Evolutionary conservation across 129 eudicot genomes (phyloP).

Genomic region (Centaurea solstitialis): DNA sequence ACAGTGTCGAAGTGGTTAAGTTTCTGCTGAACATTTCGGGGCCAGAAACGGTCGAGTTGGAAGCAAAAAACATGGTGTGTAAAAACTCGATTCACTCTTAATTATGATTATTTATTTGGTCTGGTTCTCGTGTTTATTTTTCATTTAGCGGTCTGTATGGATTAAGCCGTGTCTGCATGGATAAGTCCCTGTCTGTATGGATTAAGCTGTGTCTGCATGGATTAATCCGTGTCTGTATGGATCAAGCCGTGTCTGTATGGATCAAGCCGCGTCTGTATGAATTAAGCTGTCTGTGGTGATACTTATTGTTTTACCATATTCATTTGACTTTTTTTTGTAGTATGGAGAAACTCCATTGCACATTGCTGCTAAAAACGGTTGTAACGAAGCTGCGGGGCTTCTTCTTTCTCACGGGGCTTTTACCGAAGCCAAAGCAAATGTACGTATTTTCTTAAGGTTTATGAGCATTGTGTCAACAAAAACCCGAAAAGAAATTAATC

Average conservation of each 20-base stretch:
- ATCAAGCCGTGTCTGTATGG: neutral
- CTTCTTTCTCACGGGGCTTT: slow-evolving; percentile 89
- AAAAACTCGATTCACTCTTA: neutral
- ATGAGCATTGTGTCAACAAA: slow-evolving; percentile 18
- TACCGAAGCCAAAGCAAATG: slow-evolving; percentile 96
- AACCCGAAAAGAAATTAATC: neutral
- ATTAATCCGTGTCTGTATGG: neutral
- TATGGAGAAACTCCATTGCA: slow-evolving; percentile 96
- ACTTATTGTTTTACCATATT: neutral
- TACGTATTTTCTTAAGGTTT: slow-evolving; percentile 6
- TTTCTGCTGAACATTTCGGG: slow-evolving; percentile 70
- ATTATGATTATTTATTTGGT: neutral
- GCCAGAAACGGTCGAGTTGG: slow-evolving; percentile 78
- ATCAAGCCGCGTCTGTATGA: neutral
- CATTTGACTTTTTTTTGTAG: slow-evolving; percentile 44
- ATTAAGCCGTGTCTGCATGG: too few relatives aligned
- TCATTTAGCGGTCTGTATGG: slow-evolving; percentile 11
- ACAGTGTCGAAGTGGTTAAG: slow-evolving; percentile 72
- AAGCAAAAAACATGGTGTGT: slow-evolving; percentile 92
- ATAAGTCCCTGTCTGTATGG: neutral
- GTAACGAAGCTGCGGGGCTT: slow-evolving; percentile 69
- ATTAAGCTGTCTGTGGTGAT: neutral
- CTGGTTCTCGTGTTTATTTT: neutral
- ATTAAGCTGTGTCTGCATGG: neutral
- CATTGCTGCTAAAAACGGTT: slow-evolving; percentile 95